Conservation (phyloP, 2,329 filamentous ascomycete genomes). For the Fusarium staphyleae region DNA sequence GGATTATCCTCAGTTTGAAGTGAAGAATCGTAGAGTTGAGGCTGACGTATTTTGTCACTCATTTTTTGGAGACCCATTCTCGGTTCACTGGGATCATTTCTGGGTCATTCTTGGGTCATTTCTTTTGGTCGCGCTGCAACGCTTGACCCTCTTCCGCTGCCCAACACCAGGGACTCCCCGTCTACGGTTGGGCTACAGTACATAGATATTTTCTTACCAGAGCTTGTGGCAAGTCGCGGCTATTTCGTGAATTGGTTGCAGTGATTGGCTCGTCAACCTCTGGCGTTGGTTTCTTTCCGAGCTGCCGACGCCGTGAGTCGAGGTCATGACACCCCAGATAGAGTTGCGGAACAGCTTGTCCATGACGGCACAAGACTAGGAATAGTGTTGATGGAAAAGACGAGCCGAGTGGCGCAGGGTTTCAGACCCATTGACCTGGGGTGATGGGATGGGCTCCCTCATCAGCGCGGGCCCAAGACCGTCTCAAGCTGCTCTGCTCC, state of each 20-base stretch:
- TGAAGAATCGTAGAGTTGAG: constrained; percentile 1
- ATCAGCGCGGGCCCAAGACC: background rate
- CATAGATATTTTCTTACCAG: background rate
- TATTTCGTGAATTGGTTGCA: constrained; percentile 28
- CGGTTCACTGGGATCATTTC: constrained; percentile 10
- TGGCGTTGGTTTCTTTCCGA: background rate
- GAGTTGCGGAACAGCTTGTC: constrained; percentile 3
- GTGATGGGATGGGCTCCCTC: background rate
- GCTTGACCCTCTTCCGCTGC: constrained; percentile 11
- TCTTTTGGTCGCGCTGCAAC: background rate
- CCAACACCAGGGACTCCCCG: constrained; percentile 16
- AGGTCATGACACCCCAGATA: constrained; percentile 7
- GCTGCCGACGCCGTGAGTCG: constrained; percentile 3
- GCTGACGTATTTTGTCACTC: constrained; percentile 28
- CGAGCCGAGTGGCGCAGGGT: constrained; percentile 18
- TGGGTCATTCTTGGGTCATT: constrained; percentile 30
- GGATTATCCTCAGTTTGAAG: constrained; percentile 8
- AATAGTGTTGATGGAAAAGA: background rate
- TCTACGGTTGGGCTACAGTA: constrained; percentile 7
- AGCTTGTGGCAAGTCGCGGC: constrained; percentile 8
- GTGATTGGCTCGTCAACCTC: constrained; percentile 32
- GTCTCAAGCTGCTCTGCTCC: constrained; percentile 9
- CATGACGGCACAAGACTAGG: constrained; percentile 8
- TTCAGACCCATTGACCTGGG: constrained; percentile 20
- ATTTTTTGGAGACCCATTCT: constrained; percentile 20